Conservation (phyloP, 2,329 filamentous ascomycete species). For the Orbilia javanica region DNA sequence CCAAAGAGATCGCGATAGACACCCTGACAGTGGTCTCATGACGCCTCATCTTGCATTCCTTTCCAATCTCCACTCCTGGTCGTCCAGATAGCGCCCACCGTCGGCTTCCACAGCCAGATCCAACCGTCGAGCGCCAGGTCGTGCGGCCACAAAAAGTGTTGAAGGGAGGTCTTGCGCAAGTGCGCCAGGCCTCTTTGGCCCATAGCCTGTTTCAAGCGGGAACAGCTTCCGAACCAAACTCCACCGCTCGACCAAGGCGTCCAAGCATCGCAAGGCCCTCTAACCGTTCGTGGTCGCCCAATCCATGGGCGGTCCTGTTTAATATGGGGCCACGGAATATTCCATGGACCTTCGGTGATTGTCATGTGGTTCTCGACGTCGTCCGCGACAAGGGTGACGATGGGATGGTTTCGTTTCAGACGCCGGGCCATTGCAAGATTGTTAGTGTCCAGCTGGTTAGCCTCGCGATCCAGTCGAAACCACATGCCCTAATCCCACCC, state of each 20-base stretch:
- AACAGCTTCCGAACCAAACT: constrained; percentile 47
- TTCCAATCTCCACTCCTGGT: constrained; percentile 33
- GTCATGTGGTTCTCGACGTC: constrained; percentile 41
- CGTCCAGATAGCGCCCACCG: constrained; percentile 1
- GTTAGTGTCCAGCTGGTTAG: too few species aligned
- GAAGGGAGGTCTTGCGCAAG: constrained; percentile 34
- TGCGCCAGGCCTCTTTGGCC: constrained; percentile 35
- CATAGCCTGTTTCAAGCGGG: constrained; percentile 56
- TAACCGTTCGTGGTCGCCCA: constrained; percentile 10
- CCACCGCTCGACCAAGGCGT: constrained; percentile 17
- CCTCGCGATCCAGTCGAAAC: neutral
- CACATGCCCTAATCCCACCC: constrained; percentile 2
- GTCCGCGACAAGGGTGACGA: neutral
- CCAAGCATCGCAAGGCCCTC: neutral
- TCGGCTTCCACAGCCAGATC: constrained; percentile 19
- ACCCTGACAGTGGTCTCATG: constrained; percentile 34
- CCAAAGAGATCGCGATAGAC: constrained; percentile 7
- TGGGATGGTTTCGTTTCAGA: constrained; percentile 31
- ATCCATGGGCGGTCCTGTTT: neutral
- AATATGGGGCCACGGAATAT: constrained; percentile 34
- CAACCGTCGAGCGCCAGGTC: constrained; percentile 14
- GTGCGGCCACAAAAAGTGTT: constrained; percentile 49
- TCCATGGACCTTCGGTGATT: constrained; percentile 23
- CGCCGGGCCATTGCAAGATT: constrained; percentile 20
- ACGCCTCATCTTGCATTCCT: constrained; percentile 44